Conservation (phyloP, 176 grass and related monocot species). For the Carex pumila region DNA sequence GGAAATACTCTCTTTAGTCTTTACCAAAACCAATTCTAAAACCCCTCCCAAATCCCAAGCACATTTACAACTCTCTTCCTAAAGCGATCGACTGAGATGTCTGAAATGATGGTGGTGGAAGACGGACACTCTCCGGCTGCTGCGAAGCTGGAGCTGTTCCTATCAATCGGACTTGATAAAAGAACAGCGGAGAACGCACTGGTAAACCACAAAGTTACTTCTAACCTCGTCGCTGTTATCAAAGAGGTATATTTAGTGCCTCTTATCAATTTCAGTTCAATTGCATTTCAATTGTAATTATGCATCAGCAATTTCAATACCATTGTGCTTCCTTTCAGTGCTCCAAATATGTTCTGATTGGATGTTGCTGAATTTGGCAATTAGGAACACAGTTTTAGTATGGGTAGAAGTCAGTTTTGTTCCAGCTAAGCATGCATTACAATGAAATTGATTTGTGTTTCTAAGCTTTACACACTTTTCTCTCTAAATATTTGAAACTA, state of each 20-base stretch:
- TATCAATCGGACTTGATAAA: conserved; percentile 76
- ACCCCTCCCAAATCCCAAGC: background rate
- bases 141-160: conserved; percentile 40
- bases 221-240: conserved; percentile 72
- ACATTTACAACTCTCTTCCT: background rate
- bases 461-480: background rate
- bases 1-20: no score
- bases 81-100: background rate
- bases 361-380: no score
- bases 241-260: conserved; percentile 33
- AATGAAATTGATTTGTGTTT: background rate
- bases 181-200: conserved; percentile 78
- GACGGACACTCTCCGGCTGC: conserved; percentile 7
- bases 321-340: background rate
- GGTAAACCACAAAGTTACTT: conserved; percentile 69
- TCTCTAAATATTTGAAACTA: background rate
- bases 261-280: background rate
- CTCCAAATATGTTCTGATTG: background rate
- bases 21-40: background rate
- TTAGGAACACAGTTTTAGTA: background rate
- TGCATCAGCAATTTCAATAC: background rate
- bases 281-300: background rate
- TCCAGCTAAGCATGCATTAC: background rate
- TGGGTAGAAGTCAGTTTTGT: background rate
- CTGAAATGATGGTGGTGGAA: conserved; percentile 7